Conservation (phyloP, 116 monocot species). For the Iris pallida region DNA sequence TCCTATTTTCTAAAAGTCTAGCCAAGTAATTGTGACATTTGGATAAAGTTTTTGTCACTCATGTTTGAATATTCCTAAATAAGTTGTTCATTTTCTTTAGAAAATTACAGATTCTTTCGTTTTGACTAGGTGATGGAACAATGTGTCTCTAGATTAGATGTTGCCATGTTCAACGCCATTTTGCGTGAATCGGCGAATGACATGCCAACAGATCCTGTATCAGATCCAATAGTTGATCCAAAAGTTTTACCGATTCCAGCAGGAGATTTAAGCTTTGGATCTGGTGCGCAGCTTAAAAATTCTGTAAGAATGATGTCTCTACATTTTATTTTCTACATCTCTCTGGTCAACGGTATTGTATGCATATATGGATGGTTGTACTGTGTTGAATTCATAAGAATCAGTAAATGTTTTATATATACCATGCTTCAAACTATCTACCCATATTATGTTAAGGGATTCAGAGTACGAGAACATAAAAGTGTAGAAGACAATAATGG, state of each 20-base stretch:
- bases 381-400: no score
- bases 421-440: no score
- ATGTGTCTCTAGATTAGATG: conserved; percentile 81
- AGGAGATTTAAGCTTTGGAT: conserved; percentile 94
- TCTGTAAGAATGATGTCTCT: conserved; percentile 39
- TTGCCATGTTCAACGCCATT: conserved; percentile 99
- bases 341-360: no score
- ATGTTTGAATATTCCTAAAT: background rate
- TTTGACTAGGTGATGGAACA: conserved; percentile 83
- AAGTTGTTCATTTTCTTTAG: background rate
- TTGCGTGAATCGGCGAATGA: conserved; percentile 87
- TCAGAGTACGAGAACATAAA: no score
- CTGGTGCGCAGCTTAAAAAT: conserved; percentile 91
- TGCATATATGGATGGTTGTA: no score
- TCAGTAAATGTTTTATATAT: no score
- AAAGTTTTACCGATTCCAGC: conserved; percentile 87
- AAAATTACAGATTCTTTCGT: background rate
- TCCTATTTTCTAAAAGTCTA: no score
- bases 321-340: background rate
- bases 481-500: no score
- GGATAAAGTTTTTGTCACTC: background rate
- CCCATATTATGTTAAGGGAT: no score
- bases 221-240: conserved; percentile 89
- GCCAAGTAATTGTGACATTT: background rate
- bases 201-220: conserved; percentile 94